Base-by-base conservation (phyloP, 2,329 filamentous ascomycete genomes). In the Plectosphaerella sp. region DNA sequence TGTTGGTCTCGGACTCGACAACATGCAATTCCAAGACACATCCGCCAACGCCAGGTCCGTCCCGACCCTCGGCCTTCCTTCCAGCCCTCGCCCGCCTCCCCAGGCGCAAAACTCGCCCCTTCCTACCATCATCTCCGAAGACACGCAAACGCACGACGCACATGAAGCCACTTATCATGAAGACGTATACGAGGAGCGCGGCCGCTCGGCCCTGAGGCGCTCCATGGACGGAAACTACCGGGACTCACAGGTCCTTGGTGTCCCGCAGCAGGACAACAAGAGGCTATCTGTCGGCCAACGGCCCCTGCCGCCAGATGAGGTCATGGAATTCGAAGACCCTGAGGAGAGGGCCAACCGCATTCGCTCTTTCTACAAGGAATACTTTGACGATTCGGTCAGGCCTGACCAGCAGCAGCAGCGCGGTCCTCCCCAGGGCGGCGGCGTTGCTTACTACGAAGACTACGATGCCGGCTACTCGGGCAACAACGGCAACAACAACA, bases 311-410 rank as follows among this genome's bases (percentile, higher is more conserved):
- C 90, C 91, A 36, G 86, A 92, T 63, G 89, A 96, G 58, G 84
- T 89, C 51, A 79, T 77, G 28, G 83, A 87, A 43, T 83, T 86
- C 3, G 94, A 97, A 65, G 93, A 97, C 66, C 91, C 94, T 0
- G 94, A 97, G 69, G 86, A 93, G 64, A 85, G 94, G 62, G 94
- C 94, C 58, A 97, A 97, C 75, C 86, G 94, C 53, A 99, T 99
- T 60, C 84, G 94, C 67, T 99, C 94, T 4, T 99, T 99, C 76
- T 99, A 99, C 77, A 97, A 97, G 75, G 94, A 99, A 67, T 99
- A 99, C 74, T 99, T 99, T 62, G 94, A 97, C 59, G 93, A 97
- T 42, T 83, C 77, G 54, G 37, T 39, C 24, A 39, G 39, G 37
- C 37, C 39, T 25, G 42, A 45, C 33, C 45, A 47, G 43, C 42